phyloP scores from a whole-genome alignment of 768 basidiomycete genomes.

The Pholiota conissans region DNA sequence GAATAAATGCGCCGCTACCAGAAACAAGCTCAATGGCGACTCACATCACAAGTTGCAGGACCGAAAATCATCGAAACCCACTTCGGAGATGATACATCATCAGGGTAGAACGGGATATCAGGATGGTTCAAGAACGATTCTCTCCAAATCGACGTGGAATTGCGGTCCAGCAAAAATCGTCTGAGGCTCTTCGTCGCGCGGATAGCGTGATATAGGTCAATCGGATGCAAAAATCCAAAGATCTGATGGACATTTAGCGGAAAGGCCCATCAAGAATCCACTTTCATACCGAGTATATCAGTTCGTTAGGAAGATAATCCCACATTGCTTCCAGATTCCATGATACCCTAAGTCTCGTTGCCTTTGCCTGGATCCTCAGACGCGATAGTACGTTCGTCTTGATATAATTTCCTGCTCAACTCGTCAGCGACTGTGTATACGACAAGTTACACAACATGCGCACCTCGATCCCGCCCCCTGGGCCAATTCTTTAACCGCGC shows the following conservation, averaged over 20 bases:
- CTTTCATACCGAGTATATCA: not conserved
- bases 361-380: not conserved
- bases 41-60: slow-evolving; percentile 22
- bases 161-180: slow-evolving; percentile 23
- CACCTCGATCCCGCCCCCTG: not conserved
- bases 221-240: slow-evolving; percentile 29
- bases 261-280: not conserved
- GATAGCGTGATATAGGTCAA: slow-evolving; percentile 35
- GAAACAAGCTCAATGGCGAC: no score
- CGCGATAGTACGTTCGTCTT: not conserved
- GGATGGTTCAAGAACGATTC: slow-evolving; percentile 14
- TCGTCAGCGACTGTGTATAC: not conserved
- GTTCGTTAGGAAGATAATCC: not conserved
- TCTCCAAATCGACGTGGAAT: slow-evolving; percentile 24
- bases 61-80: slow-evolving; percentile 27
- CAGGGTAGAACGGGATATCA: slow-evolving; percentile 20
- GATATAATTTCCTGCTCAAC: not conserved
- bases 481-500: not conserved
- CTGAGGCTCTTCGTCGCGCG: slow-evolving; percentile 27
- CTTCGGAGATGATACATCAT: slow-evolving; percentile 19
- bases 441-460: no score
- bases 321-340: not conserved
- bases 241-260: slow-evolving; percentile 14
- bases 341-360: not conserved
- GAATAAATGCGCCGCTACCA: not conserved